Conservation (phyloP, 495 filamentous ascomycete genomes). For the Penicillium dipodomyicola region DNA sequence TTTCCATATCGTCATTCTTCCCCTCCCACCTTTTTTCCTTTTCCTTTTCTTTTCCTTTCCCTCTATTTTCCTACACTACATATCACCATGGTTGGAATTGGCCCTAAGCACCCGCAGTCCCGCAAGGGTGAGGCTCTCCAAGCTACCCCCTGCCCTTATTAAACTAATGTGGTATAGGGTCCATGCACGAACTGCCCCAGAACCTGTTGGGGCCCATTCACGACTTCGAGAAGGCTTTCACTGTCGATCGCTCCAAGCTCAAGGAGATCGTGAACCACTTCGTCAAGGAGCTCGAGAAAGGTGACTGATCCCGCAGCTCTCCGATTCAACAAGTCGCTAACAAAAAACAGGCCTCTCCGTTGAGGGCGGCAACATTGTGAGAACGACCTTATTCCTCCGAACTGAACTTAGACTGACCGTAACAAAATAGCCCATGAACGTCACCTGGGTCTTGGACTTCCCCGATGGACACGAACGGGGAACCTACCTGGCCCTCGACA, state of each 20-base stretch:
- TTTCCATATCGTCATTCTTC: constrained; percentile 24
- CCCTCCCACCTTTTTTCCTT: constrained; percentile 5
- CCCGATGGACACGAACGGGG: constrained; percentile 87
- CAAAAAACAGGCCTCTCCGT: constrained; percentile 65
- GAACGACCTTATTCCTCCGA: constrained; percentile 30
- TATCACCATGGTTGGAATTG: constrained; percentile 70
- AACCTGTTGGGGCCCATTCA: constrained; percentile 82
- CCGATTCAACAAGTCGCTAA: constrained; percentile 1
- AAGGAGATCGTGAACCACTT: constrained; percentile 90
- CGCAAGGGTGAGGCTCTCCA: constrained; percentile 63
- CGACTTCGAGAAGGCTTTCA: constrained; percentile 81
- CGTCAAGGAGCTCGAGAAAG: constrained; percentile 81
- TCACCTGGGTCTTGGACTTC: constrained; percentile 95
- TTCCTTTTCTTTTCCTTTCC: not conserved
- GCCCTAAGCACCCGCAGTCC: constrained; percentile 68
- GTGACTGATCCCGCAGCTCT: constrained; percentile 38
- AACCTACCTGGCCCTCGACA: constrained; percentile 90
- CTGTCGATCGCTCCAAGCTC: constrained; percentile 71
- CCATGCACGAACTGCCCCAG: constrained; percentile 78
- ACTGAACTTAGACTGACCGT: not conserved
- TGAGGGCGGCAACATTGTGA: constrained; percentile 89
- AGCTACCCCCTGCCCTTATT: constrained; percentile 17
- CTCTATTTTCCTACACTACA: not conserved
- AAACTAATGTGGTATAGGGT: constrained; percentile 52
- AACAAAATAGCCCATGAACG: constrained; percentile 83